Base-by-base conservation (phyloP, 352 stramenopile genomes). In the Globisporangium polare region DNA sequence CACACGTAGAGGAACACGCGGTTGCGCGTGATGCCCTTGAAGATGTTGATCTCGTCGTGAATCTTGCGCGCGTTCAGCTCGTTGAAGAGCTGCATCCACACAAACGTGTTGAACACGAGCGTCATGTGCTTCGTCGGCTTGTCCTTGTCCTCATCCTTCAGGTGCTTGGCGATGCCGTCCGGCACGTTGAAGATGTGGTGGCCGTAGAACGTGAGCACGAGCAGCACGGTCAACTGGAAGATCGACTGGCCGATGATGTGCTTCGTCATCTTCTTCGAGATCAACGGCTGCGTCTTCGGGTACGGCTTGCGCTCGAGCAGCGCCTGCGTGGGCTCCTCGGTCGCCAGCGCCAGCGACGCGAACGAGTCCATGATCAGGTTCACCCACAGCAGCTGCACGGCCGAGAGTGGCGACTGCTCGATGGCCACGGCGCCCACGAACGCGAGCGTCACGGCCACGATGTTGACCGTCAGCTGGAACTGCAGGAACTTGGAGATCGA, bases 291-390 rank as follows among this genome's bases (percentile, higher is more conserved):
- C 31, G 93, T 90, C 53, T 93, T 83, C 29, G 80, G 79, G 78
- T 98, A 98, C 12, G 96, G 96, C 52, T 85, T 86, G 45, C 94
- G 83, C n/a, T 96, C 73, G 10, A 99, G 77, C 15, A 99, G 77
- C 26, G 80, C 68, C 29, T 78, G 58, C 1, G 78, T 94, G 2
- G 96, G 96, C 47, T 91, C 80, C 76, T 98, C 96, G 8, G 96
- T 98, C 29, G 90, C 94, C 35, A 99, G 78, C n/a, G 95, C 94
- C 8, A 98, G 72, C 35, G 95, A 95, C 8, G 94, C 95, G 65
- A 98, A 97, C 17, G 90, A 97, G 73, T 98, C 95, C 94, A 98
- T 99, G 69, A 99, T 98, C 33, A 99, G 69, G 69, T 99, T 98
- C 20, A 99, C 90, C 95, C 95, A 99, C 17, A 99, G 76, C 88